Evolutionary conservation across 2,329 filamentous ascomycete species (phyloP), one percentile per base, ranked within the genome.

Genomic region (Cytospora leucostoma): DNA sequence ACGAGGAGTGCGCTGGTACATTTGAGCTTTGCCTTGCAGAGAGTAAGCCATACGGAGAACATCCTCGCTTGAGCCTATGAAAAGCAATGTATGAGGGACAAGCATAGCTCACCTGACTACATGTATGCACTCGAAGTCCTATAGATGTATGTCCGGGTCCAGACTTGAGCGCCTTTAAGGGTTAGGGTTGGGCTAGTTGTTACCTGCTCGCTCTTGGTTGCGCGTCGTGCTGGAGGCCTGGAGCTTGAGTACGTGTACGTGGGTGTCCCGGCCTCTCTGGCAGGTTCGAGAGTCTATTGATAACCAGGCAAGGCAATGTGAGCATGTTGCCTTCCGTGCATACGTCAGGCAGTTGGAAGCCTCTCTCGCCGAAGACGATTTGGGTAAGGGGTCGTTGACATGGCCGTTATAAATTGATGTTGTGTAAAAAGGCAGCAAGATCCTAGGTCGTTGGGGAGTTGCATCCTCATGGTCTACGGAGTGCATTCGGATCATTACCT

Each of bases 361-460:
- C 64, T 66, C 50, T 53, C 38, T 66, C 57, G 61, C 64, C 61
- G 64, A 53, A 47, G 53, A 61, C 64, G 37, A 32, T 59, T 58
- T 38, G 57, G 64, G 64, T 55, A 52, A 40, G 27, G 51, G 44
- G 5, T n/a, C 27, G 27, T 27, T 17, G 40, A 19, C 27, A 21
- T 13, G 33, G 17, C 40, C 15, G 51, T n/a, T 61, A 51, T 55
- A 38, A 44, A 38, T 35, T 15, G 34, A 38, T 27, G 51, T 40
- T 27, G 51, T 61, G 59, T 61, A 53, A 49, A 61, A 61, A 21
- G 51, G 58, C 19, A 21, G 40, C 37, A 8, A 40, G 51, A 21
- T 34, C 58, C 58, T 4, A 33, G 27, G 50, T 51, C 27, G 7
- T 57, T 32, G 21, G 47, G 34, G 35, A 47, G 35, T 10, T 57